phyloP scores from a whole-genome alignment of 1,284 basidiomycete species.

The Ceratorhiza oryzae-sativae region DNA sequence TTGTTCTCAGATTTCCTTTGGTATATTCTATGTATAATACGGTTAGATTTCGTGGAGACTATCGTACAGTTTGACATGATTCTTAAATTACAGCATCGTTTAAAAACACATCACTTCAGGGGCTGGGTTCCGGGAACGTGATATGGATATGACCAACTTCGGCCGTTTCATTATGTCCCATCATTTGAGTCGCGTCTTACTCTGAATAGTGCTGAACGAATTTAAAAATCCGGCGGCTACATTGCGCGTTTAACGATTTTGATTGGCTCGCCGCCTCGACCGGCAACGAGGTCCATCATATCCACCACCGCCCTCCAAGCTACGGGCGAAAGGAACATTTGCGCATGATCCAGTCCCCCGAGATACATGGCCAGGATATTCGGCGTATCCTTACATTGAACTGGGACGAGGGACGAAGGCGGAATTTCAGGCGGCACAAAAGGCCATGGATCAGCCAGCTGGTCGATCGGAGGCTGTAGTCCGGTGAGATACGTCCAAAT shows the following conservation, averaged over 20 bases:
- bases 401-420: background rate
- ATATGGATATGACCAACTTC: no score
- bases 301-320: constrained; percentile 4
- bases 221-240: no score
- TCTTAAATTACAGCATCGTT: no score
- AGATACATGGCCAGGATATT: constrained; percentile 14
- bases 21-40: constrained; percentile 9
- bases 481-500: constrained; percentile 63
- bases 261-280: no score
- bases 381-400: background rate
- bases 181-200: no score
- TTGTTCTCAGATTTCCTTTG: background rate
- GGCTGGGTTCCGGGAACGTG: no score
- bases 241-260: no score
- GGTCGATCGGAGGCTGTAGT: background rate
- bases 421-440: constrained; percentile 21
- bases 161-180: no score
- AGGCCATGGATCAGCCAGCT: background rate
- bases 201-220: no score
- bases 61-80: background rate
- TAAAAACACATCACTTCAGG: no score
- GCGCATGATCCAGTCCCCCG: constrained; percentile 25
- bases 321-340: constrained; percentile 8
- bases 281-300: constrained; percentile 10
- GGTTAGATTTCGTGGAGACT: background rate